Evolutionary conservation across 768 basidiomycete genomes (phyloP).

Genomic region (Grammothele lineata): DNA sequence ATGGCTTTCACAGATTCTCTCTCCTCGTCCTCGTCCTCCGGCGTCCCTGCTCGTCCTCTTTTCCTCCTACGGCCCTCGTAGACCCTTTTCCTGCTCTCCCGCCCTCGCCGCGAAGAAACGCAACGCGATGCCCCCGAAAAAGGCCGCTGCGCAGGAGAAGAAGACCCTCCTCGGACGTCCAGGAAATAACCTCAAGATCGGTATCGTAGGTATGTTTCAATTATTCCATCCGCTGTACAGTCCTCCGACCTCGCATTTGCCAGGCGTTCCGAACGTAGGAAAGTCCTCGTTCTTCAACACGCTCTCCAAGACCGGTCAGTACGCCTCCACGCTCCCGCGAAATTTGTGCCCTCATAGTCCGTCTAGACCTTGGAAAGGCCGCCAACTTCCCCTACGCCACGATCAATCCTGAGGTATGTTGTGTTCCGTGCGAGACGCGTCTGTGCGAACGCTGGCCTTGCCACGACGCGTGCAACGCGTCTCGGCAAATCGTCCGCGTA

Average conservation of each 20-base stretch:
- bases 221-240: constrained; percentile 6
- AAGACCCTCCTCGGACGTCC: constrained; percentile 87
- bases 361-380: constrained; percentile 81
- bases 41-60: constrained; percentile 1
- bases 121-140: constrained; percentile 92
- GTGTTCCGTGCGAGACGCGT: too few species aligned
- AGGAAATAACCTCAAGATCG: constrained; percentile 96
- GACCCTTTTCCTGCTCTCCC: constrained; percentile 11
- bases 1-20: background rate
- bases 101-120: constrained; percentile 30
- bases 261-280: constrained; percentile 93
- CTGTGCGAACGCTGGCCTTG: too few species aligned
- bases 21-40: constrained; percentile 2
- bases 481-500: background rate
- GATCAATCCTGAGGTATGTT: constrained; percentile 74
- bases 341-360: constrained; percentile 1
- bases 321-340: constrained; percentile 2
- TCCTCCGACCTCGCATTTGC: background rate
- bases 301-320: constrained; percentile 82
- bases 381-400: constrained; percentile 97
- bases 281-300: constrained; percentile 99
- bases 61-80: constrained; percentile 3
- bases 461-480: background rate
- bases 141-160: constrained; percentile 72
- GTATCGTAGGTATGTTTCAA: constrained; percentile 87